These are phyloP conservation scores for Rubia peregrina DNA, from an alignment of 305 asterid species.

Conservation along the genomic window DNA sequence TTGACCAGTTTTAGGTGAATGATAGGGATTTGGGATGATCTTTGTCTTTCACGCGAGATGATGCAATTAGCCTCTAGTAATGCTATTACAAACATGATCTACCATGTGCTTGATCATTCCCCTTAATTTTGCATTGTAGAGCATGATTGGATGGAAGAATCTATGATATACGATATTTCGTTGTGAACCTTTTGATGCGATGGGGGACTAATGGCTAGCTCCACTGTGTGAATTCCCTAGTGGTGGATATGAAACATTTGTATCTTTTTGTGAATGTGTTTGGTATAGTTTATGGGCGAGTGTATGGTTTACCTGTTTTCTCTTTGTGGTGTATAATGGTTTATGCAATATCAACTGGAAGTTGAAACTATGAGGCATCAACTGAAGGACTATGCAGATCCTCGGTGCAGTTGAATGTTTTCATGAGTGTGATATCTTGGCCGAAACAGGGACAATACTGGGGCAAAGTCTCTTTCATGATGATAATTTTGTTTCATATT, in stretches of 20 bases:
- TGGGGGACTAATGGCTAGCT: neutral
- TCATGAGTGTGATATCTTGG: neutral
- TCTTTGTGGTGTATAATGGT: too few relatives aligned
- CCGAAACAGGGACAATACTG: neutral
- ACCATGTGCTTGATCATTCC: neutral
- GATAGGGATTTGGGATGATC: constrained; percentile 1
- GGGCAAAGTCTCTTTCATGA: neutral
- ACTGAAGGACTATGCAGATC: neutral
- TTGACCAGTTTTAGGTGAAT: neutral
- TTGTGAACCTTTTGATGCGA: neutral
- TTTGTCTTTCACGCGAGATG: neutral
- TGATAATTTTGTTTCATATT: neutral
- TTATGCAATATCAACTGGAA: neutral
- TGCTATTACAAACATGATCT: neutral
- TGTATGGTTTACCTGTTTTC: too few relatives aligned
- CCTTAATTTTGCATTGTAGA: neutral
- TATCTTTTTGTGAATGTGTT: constrained; percentile 3
- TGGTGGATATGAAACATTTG: neutral
- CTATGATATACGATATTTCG: neutral
- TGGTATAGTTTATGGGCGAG: neutral
- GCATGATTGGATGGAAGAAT: neutral
- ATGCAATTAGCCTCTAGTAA: neutral
- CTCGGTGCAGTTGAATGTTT: neutral
- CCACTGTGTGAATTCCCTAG: neutral
- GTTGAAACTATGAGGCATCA: neutral